Evolutionary conservation across 2,329 filamentous ascomycete species (phyloP).

Genomic region (Coleophoma crateriformis): DNA sequence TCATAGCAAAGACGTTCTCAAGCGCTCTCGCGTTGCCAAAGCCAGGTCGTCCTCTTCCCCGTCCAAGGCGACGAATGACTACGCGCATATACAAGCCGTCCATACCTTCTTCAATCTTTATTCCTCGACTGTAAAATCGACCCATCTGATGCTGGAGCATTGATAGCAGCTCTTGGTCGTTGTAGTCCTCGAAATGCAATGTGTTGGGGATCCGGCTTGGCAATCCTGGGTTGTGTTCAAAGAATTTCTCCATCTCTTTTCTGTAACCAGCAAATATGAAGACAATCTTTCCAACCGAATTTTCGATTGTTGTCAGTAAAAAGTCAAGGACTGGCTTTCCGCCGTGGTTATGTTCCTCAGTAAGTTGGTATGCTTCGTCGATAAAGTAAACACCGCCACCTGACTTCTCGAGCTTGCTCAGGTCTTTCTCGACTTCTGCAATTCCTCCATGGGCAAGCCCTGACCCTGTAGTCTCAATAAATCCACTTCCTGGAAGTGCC

Average conservation of each 20-base stretch:
- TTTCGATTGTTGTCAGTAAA: conserved; percentile 68
- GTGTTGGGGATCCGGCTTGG: conserved; percentile 61
- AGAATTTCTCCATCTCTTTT: conserved; percentile 72
- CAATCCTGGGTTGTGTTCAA: conserved; percentile 67
- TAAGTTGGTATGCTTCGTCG: conserved; percentile 74
- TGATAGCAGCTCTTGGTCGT: conserved; percentile 53
- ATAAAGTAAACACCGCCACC: conserved; percentile 70
- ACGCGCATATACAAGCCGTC: conserved; percentile 61
- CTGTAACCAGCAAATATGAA: conserved; percentile 71
- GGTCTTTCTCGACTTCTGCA: conserved; percentile 45
- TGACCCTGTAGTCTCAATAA: conserved; percentile 65
- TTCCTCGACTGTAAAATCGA: conserved; percentile 43
- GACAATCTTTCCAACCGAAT: conserved; percentile 61
- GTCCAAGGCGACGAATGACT: conserved; percentile 53
- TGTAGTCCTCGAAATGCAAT: conserved; percentile 66
- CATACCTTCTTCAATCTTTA: conserved; percentile 54
- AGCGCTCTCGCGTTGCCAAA: conserved; percentile 71
- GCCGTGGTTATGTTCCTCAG: conserved; percentile 48
- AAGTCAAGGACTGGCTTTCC: conserved; percentile 64
- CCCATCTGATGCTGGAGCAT: conserved; percentile 54
- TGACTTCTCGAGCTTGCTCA: conserved; percentile 54
- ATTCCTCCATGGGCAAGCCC: conserved; percentile 59
- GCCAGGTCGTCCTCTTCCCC: conserved; percentile 55
- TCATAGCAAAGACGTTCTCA: conserved; percentile 52
- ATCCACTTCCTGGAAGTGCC: conserved; percentile 52